phyloP scores from a whole-genome alignment of 176 grass and related monocot species.

The Zea mays region DNA sequence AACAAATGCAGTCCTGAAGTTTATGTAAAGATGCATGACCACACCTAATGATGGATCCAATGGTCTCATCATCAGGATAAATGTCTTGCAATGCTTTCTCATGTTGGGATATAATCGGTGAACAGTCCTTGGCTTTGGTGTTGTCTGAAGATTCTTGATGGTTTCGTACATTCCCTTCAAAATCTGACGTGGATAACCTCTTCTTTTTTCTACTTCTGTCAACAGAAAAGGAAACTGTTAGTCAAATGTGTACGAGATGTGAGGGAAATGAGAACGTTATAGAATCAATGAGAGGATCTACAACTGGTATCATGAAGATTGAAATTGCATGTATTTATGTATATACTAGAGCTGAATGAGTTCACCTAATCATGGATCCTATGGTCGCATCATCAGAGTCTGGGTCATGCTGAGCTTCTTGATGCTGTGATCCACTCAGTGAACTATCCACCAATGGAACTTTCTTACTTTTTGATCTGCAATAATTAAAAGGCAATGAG shows the following conservation, averaged over 20 bases:
- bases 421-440: slow-evolving; percentile 30
- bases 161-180: slow-evolving; percentile 16
- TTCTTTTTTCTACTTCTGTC: slow-evolving; percentile 33
- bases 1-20: slow-evolving; percentile 7
- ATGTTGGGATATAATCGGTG: slow-evolving; percentile 28
- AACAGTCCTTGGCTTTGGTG: background rate
- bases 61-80: slow-evolving; percentile 57
- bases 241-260: background rate
- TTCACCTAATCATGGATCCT: slow-evolving; percentile 69
- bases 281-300: slow-evolving; percentile 10
- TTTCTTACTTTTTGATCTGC: slow-evolving; percentile 51
- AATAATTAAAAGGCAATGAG: slow-evolving; percentile 16
- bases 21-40: slow-evolving; percentile 28
- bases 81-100: slow-evolving; percentile 32
- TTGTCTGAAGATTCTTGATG: slow-evolving; percentile 21
- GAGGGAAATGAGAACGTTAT: slow-evolving; percentile 25
- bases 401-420: slow-evolving; percentile 39
- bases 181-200: slow-evolving; percentile 2
- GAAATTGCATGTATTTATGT: slow-evolving; percentile 13
- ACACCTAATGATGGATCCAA: slow-evolving; percentile 62
- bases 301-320: background rate
- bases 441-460: slow-evolving; percentile 24
- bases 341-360: slow-evolving; percentile 29
- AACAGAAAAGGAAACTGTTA: slow-evolving; percentile 20
- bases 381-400: slow-evolving; percentile 62